Evolutionary conservation across 345 rosid genomes (phyloP).

Genomic region (Pseudoturritis turrita): DNA sequence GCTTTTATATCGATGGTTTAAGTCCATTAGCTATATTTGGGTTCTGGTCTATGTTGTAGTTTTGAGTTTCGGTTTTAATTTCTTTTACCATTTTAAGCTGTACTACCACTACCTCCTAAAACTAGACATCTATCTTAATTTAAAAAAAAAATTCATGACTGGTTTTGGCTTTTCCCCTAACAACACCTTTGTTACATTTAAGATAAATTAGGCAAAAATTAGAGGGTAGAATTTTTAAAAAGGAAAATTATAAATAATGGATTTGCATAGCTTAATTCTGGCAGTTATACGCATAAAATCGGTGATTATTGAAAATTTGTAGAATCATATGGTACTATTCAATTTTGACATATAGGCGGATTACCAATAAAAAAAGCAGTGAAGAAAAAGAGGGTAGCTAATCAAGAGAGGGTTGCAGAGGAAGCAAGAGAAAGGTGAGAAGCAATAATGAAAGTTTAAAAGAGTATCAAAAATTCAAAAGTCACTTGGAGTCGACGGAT

Average conservation of each 20-base stretch:
- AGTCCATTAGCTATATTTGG: neutral
- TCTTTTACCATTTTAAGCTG: constrained; percentile 1
- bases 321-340: neutral
- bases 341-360: neutral
- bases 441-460: constrained; percentile 28
- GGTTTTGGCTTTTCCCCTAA: neutral
- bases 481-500: constrained; percentile 14
- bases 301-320: neutral
- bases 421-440: constrained; percentile 24
- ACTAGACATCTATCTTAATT: neutral
- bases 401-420: constrained; percentile 11
- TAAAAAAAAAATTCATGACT: neutral
- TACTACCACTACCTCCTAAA: neutral
- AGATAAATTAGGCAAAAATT: too few species aligned
- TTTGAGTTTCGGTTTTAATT: neutral
- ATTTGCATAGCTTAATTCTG: too few species aligned
- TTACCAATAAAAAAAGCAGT: neutral
- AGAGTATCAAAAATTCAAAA: constrained; percentile 8
- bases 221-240: too few species aligned
- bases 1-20: neutral
- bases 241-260: too few species aligned
- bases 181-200: neutral
- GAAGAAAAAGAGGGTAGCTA: neutral
- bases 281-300: too few species aligned
- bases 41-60: neutral